These are phyloP conservation scores for Mycena floridula DNA, from an alignment of 768 basidiomycete genomes.

Conservation along the genomic window DNA sequence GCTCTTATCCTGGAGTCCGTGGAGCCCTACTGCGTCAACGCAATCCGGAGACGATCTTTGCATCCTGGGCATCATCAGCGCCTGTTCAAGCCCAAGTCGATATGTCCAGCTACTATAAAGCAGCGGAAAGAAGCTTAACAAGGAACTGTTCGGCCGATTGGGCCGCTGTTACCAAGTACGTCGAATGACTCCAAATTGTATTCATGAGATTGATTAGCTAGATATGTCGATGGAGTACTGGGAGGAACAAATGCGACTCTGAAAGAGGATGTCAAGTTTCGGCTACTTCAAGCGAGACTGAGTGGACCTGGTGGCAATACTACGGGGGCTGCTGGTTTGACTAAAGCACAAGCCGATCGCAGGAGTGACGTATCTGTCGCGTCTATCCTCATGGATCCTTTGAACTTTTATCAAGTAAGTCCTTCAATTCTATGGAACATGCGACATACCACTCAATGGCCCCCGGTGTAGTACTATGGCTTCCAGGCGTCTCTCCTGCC, in stretches of 20 bases:
- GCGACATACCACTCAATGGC: not conserved
- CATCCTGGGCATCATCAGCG: constrained; percentile 44
- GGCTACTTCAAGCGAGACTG: constrained; percentile 34
- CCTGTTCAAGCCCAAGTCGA: constrained; percentile 44
- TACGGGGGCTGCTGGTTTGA: too few species aligned
- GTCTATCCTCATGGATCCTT: constrained; percentile 40
- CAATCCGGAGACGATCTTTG: constrained; percentile 39
- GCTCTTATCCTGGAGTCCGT: constrained; percentile 43
- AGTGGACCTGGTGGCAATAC: constrained; percentile 35
- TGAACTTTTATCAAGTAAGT: constrained; percentile 40
- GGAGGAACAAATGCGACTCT: constrained; percentile 24
- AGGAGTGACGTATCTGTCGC: constrained; percentile 34
- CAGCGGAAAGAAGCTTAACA: constrained; percentile 41
- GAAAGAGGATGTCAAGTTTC: constrained; percentile 33
- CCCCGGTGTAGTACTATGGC: constrained; percentile 48
- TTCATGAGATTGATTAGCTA: too few species aligned
- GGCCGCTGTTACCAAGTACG: constrained; percentile 45
- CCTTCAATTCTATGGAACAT: not conserved
- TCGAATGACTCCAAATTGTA: too few species aligned
- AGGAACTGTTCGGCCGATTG: constrained; percentile 48
- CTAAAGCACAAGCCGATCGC: constrained; percentile 23
- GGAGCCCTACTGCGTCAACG: constrained; percentile 38
- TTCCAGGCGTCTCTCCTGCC: constrained; percentile 36
- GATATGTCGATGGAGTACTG: constrained; percentile 28
- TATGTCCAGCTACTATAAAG: constrained; percentile 45